phyloP scores from a whole-genome alignment of 73 alveolate species.

The Paramecium caudatum region DNA sequence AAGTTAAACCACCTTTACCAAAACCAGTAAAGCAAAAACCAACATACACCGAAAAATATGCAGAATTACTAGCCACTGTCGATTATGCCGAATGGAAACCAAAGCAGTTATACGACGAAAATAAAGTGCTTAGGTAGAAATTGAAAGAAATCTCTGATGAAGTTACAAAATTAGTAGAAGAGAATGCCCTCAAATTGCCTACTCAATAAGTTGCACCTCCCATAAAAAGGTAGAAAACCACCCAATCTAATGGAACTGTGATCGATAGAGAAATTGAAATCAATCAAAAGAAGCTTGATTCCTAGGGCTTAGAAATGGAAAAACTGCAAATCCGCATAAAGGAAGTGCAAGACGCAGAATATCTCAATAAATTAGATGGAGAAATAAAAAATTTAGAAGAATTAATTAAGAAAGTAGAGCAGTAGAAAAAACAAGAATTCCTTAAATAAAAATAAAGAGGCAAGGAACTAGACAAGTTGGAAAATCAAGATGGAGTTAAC shows the following conservation, averaged over 20 bases:
- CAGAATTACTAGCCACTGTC: not conserved
- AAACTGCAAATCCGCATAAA: not conserved
- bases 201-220: not conserved
- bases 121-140: not conserved
- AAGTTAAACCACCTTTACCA: conserved; percentile 10
- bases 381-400: conserved; percentile 7
- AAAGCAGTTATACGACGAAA: conserved; percentile 30
- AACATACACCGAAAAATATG: not conserved
- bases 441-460: not conserved
- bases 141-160: conserved; percentile 36
- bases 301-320: not conserved
- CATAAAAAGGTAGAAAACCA: not conserved
- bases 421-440: not conserved
- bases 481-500: conserved; percentile 10
- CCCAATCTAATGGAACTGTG: not conserved
- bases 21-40: not conserved
- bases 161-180: not conserved
- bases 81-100: conserved; percentile 34
- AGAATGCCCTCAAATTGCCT: not conserved
- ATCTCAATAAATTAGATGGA: not conserved
- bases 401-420: not conserved
- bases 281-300: not conserved
- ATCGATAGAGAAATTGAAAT: conserved; percentile 37
- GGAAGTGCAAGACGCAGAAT: not conserved
- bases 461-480: not conserved